Base-by-base conservation (phyloP, 2,329 filamentous ascomycete species). In the Blastomyces percursus region DNA sequence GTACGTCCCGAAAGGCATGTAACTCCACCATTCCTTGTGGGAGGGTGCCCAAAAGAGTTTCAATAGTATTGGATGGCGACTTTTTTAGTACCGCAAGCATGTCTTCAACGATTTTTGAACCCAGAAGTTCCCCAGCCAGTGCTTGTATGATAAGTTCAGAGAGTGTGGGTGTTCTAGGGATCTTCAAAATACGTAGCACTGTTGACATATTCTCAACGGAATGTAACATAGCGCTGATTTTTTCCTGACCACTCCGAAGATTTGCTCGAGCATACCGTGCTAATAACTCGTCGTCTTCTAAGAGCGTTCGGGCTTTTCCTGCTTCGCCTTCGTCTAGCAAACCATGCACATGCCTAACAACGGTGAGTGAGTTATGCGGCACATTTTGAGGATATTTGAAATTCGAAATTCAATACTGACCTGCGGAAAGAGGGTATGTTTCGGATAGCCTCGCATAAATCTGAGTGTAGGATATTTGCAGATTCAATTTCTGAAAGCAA, bases 391-490 rank as follows among this genome's bases (percentile, higher is more conserved):
- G 16, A 14, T 24, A 14, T 1, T 46, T 35, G 27, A n/a, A n/a
- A n/a, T n/a, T n/a, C 16, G 27, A 42, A 40, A 19, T 59, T 30
- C 19, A 48, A 56, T 19, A 52, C 71, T 66, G 65, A 80, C 77
- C 68, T 73, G 66, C 77, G 77, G 65, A 86, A 86, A 11, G 84
- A 86, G 1, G 79, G 77, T 7, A 84, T 67, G 64, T 82, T 84
- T 30, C 84, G 79, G 30, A 84, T 71, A 32, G 82, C 82, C 67
- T 84, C 79, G 57, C 81, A 80, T 21, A 82, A 76, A 50, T 80
- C 77, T 7, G 64, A 64, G 65, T 70, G 61, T 69, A 78, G 56
- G 14, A 69, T 65, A 1, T 73, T 59, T 1, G 70, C 67, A 9
- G 64, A 48, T 21, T 57, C 30, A 11, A 67, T 60, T 8, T 69